Evolutionary conservation across 345 rosid species (phyloP).

Genomic region (Eucalyptus polyanthemos): DNA sequence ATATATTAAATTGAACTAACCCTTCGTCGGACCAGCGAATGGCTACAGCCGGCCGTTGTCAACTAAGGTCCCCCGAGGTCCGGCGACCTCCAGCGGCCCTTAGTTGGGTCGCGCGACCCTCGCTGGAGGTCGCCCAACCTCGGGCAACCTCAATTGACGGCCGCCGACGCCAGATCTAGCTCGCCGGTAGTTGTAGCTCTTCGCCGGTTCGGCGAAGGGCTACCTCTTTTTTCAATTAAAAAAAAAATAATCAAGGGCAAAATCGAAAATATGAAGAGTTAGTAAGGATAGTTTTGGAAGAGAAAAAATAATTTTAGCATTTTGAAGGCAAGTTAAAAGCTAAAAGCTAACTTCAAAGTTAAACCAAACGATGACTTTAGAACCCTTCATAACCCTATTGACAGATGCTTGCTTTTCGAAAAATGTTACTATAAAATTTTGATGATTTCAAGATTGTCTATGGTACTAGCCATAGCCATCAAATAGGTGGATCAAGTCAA

Average conservation of each 20-base stretch:
- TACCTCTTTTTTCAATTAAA: no score
- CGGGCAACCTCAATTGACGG: fast-evolving
- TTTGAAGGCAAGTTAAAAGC: no score
- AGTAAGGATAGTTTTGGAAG: no score
- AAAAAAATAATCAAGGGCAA: no score
- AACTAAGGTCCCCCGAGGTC: no score
- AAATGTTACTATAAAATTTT: no score
- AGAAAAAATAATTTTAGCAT: no score
- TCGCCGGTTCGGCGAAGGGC: fast-evolving
- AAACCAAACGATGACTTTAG: fast-evolving
- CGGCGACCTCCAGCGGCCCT: fast-evolving
- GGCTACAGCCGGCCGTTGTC: fast-evolving
- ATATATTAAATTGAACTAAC: no score
- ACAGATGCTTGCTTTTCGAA: neutral
- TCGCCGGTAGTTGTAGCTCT: fast-evolving
- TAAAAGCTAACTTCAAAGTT: no score
- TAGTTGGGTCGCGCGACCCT: fast-evolving
- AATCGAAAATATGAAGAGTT: no score
- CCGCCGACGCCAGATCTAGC: fast-evolving
- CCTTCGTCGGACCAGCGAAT: fast-evolving
- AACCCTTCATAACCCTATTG: neutral
- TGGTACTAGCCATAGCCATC: neutral
- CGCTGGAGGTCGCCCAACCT: fast-evolving
- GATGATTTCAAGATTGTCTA: neutral
- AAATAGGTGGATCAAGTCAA: neutral